Percentiles rank a stretch among this genome's conserved stretches.
Conservation (phyloP, 805 yeast species). For the Saturnispora serradocipensis region DNA sequence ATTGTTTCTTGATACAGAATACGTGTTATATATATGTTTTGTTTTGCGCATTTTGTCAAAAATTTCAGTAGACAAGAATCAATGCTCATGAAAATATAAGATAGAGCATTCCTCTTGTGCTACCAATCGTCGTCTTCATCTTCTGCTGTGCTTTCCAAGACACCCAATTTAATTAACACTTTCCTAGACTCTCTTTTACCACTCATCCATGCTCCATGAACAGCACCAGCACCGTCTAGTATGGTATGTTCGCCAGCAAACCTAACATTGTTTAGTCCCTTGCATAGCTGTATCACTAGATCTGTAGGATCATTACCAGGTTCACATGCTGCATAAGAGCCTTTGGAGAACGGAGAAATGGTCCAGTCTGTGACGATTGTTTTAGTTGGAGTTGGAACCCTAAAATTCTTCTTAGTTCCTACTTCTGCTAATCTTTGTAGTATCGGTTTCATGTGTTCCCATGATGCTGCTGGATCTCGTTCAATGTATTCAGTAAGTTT, state of each 20-base stretch:
- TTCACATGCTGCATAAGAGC: conserved; percentile 69
- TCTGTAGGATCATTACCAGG: conserved; percentile 65
- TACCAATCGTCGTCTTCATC: conserved; percentile 32
- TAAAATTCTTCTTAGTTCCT: conserved; percentile 16
- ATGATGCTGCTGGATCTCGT: conserved; percentile 40
- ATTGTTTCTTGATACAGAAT: conserved; percentile 23
- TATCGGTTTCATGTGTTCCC: conserved; percentile 51
- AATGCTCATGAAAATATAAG: background rate
- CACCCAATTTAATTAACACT: conserved; percentile 17
- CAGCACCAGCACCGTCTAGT: conserved; percentile 83
- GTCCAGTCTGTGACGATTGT: conserved; percentile 67
- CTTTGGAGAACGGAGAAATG: conserved; percentile 63
- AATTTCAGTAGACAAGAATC: background rate
- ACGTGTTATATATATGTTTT: background rate
- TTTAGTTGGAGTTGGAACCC: conserved; percentile 26
- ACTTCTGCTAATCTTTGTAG: conserved; percentile 19
- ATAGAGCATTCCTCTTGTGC: no score
- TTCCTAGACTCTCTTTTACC: conserved; percentile 32
- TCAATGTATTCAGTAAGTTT: conserved; percentile 60
- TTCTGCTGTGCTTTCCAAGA: conserved; percentile 10
- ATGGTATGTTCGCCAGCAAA: conserved; percentile 92
- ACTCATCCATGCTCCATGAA: conserved; percentile 82
- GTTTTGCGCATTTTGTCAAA: background rate
- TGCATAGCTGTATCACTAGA: conserved; percentile 48
- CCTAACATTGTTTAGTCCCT: conserved; percentile 51